Conservation (phyloP, 2,329 filamentous ascomycete genomes). For the Fusarium clavum region DNA sequence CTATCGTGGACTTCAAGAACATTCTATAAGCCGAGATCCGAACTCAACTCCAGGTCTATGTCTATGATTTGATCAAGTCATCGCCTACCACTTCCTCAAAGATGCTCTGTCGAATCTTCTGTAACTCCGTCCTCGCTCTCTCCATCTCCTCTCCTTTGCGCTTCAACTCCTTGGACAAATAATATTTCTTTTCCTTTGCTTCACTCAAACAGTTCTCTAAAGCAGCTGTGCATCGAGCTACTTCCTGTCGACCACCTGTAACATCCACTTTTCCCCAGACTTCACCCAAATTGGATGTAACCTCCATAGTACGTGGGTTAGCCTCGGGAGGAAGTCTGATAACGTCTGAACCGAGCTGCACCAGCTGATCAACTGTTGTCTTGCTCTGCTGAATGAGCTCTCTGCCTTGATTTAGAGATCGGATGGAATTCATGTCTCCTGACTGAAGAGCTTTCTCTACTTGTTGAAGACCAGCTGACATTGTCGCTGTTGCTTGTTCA, state of each 20-base stretch:
- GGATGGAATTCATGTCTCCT: conserved; percentile 47
- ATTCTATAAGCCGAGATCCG: conserved; percentile 6
- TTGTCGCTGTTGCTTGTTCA: conserved; percentile 50
- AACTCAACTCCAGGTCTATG: not conserved
- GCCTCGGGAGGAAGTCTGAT: conserved; percentile 51
- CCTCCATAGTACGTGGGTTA: conserved; percentile 55
- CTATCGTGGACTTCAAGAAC: not conserved
- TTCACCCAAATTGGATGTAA: conserved; percentile 54
- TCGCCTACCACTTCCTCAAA: conserved; percentile 40
- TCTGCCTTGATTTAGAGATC: conserved; percentile 27
- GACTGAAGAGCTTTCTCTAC: conserved; percentile 57
- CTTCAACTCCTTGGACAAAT: conserved; percentile 50
- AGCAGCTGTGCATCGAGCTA: conserved; percentile 50
- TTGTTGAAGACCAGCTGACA: conserved; percentile 51
- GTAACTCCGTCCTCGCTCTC: conserved; percentile 54
- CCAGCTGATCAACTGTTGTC: conserved; percentile 23
- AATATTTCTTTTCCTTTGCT: conserved; percentile 48
- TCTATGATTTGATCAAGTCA: conserved; percentile 15
- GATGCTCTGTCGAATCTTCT: conserved; percentile 57
- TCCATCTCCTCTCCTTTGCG: conserved; percentile 48
- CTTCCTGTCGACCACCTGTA: conserved; percentile 55
- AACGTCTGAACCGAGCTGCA: conserved; percentile 24
- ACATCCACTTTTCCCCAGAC: conserved; percentile 65
- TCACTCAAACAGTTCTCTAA: conserved; percentile 49
- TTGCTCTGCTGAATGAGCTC: conserved; percentile 24